Base-by-base conservation (phyloP, 148 eudicot genomes). In the Euryodendron excelsum region DNA sequence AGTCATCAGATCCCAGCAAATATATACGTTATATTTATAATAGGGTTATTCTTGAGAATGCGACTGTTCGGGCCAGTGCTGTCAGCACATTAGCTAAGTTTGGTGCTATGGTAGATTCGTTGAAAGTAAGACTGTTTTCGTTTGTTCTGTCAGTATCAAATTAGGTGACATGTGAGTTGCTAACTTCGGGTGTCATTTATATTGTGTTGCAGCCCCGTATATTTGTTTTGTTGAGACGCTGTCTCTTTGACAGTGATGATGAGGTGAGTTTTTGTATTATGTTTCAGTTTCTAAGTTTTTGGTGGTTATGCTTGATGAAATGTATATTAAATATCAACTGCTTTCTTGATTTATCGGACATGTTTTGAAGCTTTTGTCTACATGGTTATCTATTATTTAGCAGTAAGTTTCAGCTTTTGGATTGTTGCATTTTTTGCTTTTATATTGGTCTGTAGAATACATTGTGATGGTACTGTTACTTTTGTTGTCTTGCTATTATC, bases 71-170 rank as follows among this genome's bases (percentile, higher is more conserved):
- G 64, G 99, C 99, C 78, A 92, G 96, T 79, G 98, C 99, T 78
- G 99, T 96, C 76, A 93, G 98, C 89, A 93, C 99, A 78, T 85
- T 96, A 86, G 99, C 99, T 9, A 96, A 93, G 82, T 96, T 96
- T 88, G 98, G 98, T 80, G 93, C 94, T 20, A 73, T 89, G 89
- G 93, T 93, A 64, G 98, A 96, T 80, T 79, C 93, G 53, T 74
- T 96, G 87, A 96, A 96, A 90, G 99, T 96, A 88, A 67, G 72
- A 80, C 78, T 69, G 69, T 56, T 69, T 36, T 18, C 44, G 21
- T 52, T 15, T 68, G 37, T 77, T 63, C 4, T 28, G 36, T 69
- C 7, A 17, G 14, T 13, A 52, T 30, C 73, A 20, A 17, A 71
- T 39, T 65, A 14, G n/a, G 72, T 41, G 33, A 52, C 41, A 61